Evolutionary conservation across 2,329 filamentous ascomycete genomes (phyloP).

Genomic region (Epichloe sibirici): DNA sequence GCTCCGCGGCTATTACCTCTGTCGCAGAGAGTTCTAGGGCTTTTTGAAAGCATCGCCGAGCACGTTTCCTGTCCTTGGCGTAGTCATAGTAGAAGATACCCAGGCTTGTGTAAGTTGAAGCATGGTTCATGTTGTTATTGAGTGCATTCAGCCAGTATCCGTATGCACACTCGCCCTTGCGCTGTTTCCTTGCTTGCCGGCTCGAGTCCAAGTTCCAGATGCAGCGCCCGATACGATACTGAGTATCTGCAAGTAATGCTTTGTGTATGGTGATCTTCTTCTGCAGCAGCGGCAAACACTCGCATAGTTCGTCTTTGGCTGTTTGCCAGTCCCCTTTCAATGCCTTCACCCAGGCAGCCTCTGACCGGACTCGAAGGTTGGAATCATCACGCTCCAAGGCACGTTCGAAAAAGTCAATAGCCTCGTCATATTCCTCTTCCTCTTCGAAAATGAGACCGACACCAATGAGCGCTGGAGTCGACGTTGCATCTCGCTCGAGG

Average conservation of each 20-base stretch:
- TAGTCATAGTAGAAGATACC: conserved; percentile 90
- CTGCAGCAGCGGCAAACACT: conserved; percentile 53
- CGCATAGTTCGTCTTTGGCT: conserved; percentile 58
- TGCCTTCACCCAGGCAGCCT: conserved; percentile 86
- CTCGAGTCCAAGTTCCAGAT: conserved; percentile 75
- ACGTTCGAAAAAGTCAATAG: conserved; percentile 66
- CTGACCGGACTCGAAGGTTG: conserved; percentile 70
- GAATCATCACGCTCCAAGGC: conserved; percentile 60
- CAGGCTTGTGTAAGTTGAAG: conserved; percentile 81
- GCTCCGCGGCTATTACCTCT: conserved; percentile 77
- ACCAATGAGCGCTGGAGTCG: conserved; percentile 74
- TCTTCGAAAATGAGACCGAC: conserved; percentile 88
- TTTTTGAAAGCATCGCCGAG: conserved; percentile 89
- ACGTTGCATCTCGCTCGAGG: conserved; percentile 60
- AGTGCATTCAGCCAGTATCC: conserved; percentile 70
- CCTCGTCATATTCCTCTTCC: conserved; percentile 75
- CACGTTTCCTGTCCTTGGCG: conserved; percentile 71
- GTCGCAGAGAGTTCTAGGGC: conserved; percentile 84
- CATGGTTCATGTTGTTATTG: conserved; percentile 76
- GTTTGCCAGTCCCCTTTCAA: conserved; percentile 62
- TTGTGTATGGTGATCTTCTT: conserved; percentile 41
- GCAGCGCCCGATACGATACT: conserved; percentile 79
- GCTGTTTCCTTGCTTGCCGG: conserved; percentile 61
- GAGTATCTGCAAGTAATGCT: conserved; percentile 71
- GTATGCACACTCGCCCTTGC: conserved; percentile 60